Percentiles rank a stretch among this genome's conserved stretches.
Evolutionary conservation across 805 yeast genomes (phyloP).

Genomic region (Hermanozyma aechmeae): DNA sequence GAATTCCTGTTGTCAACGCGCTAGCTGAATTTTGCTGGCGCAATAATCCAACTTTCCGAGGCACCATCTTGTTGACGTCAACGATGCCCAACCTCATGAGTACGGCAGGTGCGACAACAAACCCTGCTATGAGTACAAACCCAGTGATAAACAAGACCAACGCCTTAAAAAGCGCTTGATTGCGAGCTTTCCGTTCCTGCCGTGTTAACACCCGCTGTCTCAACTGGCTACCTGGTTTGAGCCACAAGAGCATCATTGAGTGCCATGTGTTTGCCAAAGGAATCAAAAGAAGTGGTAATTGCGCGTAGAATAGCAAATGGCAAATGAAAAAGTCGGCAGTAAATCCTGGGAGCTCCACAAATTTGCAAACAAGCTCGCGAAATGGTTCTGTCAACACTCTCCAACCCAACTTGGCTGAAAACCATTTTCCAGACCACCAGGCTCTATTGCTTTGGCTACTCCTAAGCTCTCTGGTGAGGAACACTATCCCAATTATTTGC

Average conservation of each 20-base stretch:
- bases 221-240: conserved; percentile 45
- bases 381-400: conserved; percentile 50
- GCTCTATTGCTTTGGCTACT: conserved; percentile 54
- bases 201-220: conserved; percentile 38
- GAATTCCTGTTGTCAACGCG: no score
- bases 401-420: conserved; percentile 54
- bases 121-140: conserved; percentile 15
- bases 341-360: conserved; percentile 58
- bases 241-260: conserved; percentile 59
- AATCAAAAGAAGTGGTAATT: conserved; percentile 50
- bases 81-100: conserved; percentile 21
- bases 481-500: conserved; percentile 36
- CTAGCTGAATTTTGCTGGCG: no score
- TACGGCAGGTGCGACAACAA: conserved; percentile 33
- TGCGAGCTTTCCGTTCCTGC: conserved; percentile 25
- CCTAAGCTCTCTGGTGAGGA: conserved; percentile 55
- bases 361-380: conserved; percentile 55
- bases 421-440: conserved; percentile 64
- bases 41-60: no score
- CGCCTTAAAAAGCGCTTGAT: conserved; percentile 15
- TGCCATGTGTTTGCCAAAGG: conserved; percentile 64
- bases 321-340: conserved; percentile 55
- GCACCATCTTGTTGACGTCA: conserved; percentile 34
- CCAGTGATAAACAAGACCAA: conserved; percentile 25
- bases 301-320: conserved; percentile 48